phyloP scores from a whole-genome alignment of 2,329 filamentous ascomycete species.

The Basipetospora chlamydospora region DNA sequence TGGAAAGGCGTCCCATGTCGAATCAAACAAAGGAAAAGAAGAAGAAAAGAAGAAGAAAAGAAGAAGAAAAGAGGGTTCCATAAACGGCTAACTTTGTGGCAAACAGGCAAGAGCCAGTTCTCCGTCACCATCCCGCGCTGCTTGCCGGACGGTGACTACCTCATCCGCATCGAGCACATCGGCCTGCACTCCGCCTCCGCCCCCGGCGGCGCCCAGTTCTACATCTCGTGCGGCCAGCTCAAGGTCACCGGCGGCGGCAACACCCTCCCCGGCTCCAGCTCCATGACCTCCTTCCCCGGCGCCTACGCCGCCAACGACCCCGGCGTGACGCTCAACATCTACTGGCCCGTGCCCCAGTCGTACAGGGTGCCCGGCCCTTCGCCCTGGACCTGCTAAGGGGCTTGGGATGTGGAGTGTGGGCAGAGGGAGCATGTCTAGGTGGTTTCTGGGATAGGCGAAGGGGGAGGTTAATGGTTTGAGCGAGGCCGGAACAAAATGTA shows the following conservation, averaged over 20 bases:
- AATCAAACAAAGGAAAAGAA: no score
- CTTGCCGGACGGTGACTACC: constrained; percentile 25
- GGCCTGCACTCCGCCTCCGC: constrained; percentile 23
- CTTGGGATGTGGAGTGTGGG: no score
- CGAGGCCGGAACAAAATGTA: no score
- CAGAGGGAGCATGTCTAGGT: no score
- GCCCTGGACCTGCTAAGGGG: constrained; percentile 15
- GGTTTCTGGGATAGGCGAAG: no score
- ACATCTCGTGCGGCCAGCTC: constrained; percentile 14
- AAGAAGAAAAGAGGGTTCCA: no score
- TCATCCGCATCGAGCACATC: constrained; percentile 26
- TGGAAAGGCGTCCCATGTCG: no score
- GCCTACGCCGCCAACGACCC: constrained; percentile 19
- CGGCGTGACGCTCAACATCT: constrained; percentile 20
- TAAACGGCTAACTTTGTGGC: constrained; percentile 11
- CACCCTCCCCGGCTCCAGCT: constrained; percentile 9
- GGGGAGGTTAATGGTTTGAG: no score
- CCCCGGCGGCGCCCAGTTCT: constrained; percentile 12
- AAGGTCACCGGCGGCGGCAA: constrained; percentile 13
- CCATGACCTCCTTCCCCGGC: constrained; percentile 20
- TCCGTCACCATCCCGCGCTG: constrained; percentile 23
- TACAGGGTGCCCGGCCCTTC: constrained; percentile 21
- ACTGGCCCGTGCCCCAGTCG: constrained; percentile 14
- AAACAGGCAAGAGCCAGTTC: constrained; percentile 16
- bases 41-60: no score